phyloP scores from a whole-genome alignment of 2,329 filamentous ascomycete species.

The Paracoccidioides lutzii region DNA sequence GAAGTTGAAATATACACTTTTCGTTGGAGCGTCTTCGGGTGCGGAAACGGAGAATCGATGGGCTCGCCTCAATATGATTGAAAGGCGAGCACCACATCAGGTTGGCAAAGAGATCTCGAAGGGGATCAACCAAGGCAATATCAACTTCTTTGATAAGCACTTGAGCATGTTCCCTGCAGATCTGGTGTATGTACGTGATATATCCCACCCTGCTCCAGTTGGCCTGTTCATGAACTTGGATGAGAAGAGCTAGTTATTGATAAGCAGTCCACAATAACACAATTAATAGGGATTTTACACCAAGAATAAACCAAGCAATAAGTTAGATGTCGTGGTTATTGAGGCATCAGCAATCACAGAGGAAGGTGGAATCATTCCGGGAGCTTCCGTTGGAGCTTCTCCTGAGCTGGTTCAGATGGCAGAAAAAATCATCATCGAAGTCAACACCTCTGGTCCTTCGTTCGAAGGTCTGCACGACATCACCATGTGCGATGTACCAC shows the following conservation, averaged over 20 bases:
- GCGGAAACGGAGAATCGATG: conserved; percentile 86
- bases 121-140: conserved; percentile 77
- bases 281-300: conserved; percentile 59
- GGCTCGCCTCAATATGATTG: conserved; percentile 83
- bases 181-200: conserved; percentile 55
- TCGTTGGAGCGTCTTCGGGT: conserved; percentile 80
- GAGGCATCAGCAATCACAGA: conserved; percentile 79
- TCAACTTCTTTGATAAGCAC: conserved; percentile 91
- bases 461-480: conserved; percentile 88
- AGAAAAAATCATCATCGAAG: conserved; percentile 84
- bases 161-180: conserved; percentile 84
- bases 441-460: conserved; percentile 73
- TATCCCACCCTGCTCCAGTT: conserved; percentile 12
- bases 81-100: conserved; percentile 71
- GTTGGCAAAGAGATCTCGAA: conserved; percentile 83
- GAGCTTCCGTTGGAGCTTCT: conserved; percentile 71
- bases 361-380: conserved; percentile 77
- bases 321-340: conserved; percentile 70
- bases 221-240: background rate
- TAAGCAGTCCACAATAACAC: background rate
- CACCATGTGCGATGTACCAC: conserved; percentile 74
- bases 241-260: background rate
- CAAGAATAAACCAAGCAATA: conserved; percentile 59
- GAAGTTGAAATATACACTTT: conserved; percentile 72
- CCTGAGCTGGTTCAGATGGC: conserved; percentile 83